phyloP scores from a whole-genome alignment of 2,329 filamentous ascomycete genomes.

The Colletotrichum camelliae region DNA sequence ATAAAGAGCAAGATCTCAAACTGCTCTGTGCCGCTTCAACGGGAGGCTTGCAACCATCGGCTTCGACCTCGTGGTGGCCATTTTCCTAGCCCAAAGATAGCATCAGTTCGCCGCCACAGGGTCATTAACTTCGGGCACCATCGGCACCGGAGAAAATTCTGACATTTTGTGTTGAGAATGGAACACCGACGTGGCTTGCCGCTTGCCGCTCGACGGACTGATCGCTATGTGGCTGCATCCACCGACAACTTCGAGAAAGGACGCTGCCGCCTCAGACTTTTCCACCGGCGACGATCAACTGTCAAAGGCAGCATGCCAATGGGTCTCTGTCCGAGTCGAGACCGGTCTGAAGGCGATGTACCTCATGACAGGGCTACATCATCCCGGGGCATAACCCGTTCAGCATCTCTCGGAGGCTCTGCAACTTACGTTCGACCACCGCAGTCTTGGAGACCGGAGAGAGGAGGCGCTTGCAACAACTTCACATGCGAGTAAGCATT shows the following conservation, averaged over 20 bases:
- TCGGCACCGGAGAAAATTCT: background rate
- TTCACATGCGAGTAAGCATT: background rate
- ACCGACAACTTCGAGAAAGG: background rate
- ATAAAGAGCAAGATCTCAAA: background rate
- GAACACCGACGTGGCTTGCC: background rate
- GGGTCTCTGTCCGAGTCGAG: background rate
- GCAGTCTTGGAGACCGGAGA: background rate
- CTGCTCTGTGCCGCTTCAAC: background rate
- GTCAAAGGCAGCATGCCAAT: background rate
- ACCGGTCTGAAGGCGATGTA: background rate
- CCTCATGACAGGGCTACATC: background rate
- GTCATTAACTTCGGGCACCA: background rate
- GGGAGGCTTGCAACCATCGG: constrained; percentile 1
- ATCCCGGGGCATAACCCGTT: background rate
- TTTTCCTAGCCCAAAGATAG: background rate
- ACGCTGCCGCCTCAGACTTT: background rate
- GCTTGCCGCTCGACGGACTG: background rate
- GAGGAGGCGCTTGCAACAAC: background rate
- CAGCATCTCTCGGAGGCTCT: background rate
- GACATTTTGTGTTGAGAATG: constrained; percentile 9
- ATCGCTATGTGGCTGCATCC: background rate
- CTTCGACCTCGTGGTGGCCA: background rate
- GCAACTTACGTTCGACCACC: background rate
- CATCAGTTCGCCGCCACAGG: background rate
- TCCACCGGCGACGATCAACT: background rate